Percentiles rank a stretch among this genome's conserved stretches.
phyloP scores from a whole-genome alignment of 225 moss, liverwort and hornwort species.

The Sphagnum contortum region DNA sequence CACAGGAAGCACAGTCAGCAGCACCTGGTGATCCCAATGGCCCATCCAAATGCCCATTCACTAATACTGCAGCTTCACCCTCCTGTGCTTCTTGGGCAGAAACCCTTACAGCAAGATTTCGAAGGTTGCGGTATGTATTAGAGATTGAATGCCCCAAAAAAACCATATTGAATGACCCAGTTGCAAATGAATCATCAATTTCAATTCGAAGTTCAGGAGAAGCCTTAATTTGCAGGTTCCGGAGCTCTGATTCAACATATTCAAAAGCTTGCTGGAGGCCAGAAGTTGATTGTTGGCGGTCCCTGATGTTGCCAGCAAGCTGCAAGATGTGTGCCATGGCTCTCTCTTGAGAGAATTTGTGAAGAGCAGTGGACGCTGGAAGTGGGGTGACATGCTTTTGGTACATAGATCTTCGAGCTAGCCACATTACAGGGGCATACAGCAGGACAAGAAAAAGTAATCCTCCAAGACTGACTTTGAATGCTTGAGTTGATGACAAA shows the following conservation, averaged over 20 bases:
- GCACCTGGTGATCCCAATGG: slow-evolving; percentile 90
- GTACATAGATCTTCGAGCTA: slow-evolving; percentile 68
- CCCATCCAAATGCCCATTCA: slow-evolving; percentile 87
- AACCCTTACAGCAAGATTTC: slow-evolving; percentile 68
- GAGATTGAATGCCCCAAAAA: slow-evolving; percentile 64
- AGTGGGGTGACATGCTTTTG: slow-evolving; percentile 70
- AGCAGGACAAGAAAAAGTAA: slow-evolving; percentile 43
- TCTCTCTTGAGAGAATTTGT: slow-evolving; percentile 82
- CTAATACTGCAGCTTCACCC: slow-evolving; percentile 66
- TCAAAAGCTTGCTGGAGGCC: slow-evolving; percentile 54
- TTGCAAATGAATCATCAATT: slow-evolving; percentile 67
- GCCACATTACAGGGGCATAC: slow-evolving; percentile 44
- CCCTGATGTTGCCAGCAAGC: slow-evolving; percentile 48
- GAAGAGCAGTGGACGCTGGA: slow-evolving; percentile 46
- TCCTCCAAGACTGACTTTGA: slow-evolving; percentile 37
- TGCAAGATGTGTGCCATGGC: slow-evolving; percentile 77
- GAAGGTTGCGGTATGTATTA: slow-evolving; percentile 69
- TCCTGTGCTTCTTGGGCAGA: slow-evolving; percentile 48
- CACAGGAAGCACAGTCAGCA: slow-evolving; percentile 92
- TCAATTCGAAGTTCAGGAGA: slow-evolving; percentile 61
- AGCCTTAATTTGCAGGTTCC: slow-evolving; percentile 47
- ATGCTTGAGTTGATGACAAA: slow-evolving; percentile 7
- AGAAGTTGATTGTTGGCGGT: slow-evolving; percentile 62
- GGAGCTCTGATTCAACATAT: slow-evolving; percentile 50
- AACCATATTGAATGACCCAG: slow-evolving; percentile 72